Evolutionary conservation across 495 filamentous ascomycete species (phyloP), one percentile per base, ranked within the genome.

Genomic region (Aspergillus kassunensis): DNA sequence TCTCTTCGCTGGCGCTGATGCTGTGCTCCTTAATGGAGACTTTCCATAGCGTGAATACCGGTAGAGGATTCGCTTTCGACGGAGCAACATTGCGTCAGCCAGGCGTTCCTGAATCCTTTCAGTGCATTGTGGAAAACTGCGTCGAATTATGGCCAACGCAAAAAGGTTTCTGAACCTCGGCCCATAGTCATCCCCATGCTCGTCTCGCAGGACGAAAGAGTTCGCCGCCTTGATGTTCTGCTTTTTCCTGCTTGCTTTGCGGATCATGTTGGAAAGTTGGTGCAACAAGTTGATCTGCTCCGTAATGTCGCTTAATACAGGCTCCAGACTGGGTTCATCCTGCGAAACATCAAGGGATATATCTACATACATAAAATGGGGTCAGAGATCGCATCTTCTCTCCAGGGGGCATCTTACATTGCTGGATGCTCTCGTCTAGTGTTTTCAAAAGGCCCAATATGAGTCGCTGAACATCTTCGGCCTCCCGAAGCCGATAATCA

Each of bases 401-500:
- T 33, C 13, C 27, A 51, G 36, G 12, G 36, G 23, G 48, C 19
- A 36, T 45, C 50, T 36, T 20, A 55, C 52, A 49, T 48, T 34
- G 35, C 30, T 49, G 34, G 18, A 55, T 35, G n/a, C 31, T 18
- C 9, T 49, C 52, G 16, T 49, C 30, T 13, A 55, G 31, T 1
- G 52, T 49, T 13, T 21, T 13, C 13, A 55, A 24, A 7, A 55
- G 52, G 5, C 44, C 7, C 18, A 16, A 7, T 6, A 49, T 11
- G 9, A 55, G 44, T 23, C 36, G 44, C 18, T 49, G 52, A 6
- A 55, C 18, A 30, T 55, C 52, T 10, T 15, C 21, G 13, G 44
- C 44, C n/a, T 55, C 44, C 10, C 52, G 44, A 16, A 55, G 52
- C 8, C 52, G 52, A 43, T 49, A 43, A 24, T 55, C 52, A 4